These are phyloP conservation scores for Ambrosiella xylebori DNA, from an alignment of 2,329 filamentous ascomycete species.

Conservation along the genomic window DNA sequence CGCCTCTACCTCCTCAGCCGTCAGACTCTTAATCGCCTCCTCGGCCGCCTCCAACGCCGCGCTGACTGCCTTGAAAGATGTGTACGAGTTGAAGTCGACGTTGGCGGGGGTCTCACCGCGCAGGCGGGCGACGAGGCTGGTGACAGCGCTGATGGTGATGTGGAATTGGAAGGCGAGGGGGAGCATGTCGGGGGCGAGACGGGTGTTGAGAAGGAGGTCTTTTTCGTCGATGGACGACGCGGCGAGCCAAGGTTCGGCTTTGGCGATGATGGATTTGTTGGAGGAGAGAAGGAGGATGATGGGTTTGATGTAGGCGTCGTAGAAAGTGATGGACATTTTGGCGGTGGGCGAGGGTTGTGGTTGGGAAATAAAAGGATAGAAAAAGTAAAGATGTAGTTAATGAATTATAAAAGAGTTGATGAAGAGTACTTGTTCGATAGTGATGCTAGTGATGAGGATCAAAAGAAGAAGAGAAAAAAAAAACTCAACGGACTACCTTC, in stretches of 20 bases:
- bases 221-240: constrained; percentile 1
- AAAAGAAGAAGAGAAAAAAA: background rate
- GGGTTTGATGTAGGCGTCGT: constrained; percentile 2
- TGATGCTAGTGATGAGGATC: background rate
- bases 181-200: constrained; percentile 21
- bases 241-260: constrained; percentile 2
- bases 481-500: too few relatives aligned
- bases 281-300: background rate
- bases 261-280: constrained; percentile 4
- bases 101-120: background rate
- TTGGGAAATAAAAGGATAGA: background rate
- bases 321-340: constrained; percentile 10
- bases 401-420: background rate
- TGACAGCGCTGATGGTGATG: background rate
- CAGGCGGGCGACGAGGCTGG: background rate
- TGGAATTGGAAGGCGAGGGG: constrained; percentile 21
- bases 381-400: background rate
- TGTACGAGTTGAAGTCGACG: background rate
- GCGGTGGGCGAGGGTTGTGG: background rate
- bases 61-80: background rate
- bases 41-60: background rate
- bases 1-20: constrained; percentile 16
- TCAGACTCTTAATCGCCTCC: constrained; percentile 2
- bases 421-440: background rate
- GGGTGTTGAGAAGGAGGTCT: constrained; percentile 11